Evolutionary conservation across 345 rosid species (phyloP).

Genomic region (Brassica juncea): DNA sequence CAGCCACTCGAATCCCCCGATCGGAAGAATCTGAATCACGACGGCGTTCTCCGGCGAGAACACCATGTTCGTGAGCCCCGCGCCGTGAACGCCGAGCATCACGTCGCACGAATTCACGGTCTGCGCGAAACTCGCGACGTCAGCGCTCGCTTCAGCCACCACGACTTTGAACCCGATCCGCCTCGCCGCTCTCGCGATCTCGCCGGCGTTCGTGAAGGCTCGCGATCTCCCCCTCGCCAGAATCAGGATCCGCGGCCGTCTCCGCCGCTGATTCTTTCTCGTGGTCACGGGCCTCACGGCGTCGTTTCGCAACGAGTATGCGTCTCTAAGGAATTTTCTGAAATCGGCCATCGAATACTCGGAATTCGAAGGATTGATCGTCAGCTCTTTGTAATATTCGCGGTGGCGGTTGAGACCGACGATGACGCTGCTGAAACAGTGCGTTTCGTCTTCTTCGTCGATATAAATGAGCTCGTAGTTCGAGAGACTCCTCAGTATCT

Average conservation of each 20-base stretch:
- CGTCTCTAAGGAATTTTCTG: constrained; percentile 50
- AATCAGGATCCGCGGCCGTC: constrained; percentile 58
- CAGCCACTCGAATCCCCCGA: constrained; percentile 67
- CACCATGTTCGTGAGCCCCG: constrained; percentile 77
- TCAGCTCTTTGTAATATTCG: constrained; percentile 49
- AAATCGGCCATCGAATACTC: constrained; percentile 59
- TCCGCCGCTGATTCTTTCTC: constrained; percentile 16
- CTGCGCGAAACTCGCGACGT: constrained; percentile 46
- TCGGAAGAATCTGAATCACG: constrained; percentile 70
- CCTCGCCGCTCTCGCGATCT: constrained; percentile 48
- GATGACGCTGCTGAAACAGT: constrained; percentile 57
- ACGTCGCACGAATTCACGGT: constrained; percentile 75
- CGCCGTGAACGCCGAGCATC: constrained; percentile 86
- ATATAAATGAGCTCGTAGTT: constrained; percentile 55
- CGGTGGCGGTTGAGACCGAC: constrained; percentile 64
- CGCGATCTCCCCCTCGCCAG: constrained; percentile 60
- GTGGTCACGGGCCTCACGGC: constrained; percentile 26
- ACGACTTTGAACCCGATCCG: constrained; percentile 54
- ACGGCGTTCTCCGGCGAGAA: constrained; percentile 77
- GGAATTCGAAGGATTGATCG: constrained; percentile 55
- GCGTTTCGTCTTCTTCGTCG: constrained; percentile 50
- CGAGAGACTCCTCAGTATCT: constrained; percentile 48
- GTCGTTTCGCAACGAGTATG: constrained; percentile 49
- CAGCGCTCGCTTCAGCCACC: constrained; percentile 54
- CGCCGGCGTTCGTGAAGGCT: constrained; percentile 50